phyloP scores from a whole-genome alignment of 208 protist genomes.

The Leishmania arabica region DNA sequence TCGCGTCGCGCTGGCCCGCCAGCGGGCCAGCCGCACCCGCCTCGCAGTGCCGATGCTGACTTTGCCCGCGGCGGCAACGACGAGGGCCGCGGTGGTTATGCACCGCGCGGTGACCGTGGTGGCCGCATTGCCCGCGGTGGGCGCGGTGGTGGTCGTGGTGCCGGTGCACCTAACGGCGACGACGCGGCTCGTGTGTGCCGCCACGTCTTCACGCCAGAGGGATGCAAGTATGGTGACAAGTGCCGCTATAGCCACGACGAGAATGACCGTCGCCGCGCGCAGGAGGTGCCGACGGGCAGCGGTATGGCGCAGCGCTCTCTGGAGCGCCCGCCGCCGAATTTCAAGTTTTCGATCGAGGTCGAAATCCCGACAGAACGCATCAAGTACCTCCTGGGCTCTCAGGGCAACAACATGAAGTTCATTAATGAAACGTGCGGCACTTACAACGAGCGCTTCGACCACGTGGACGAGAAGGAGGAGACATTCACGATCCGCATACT shows the following conservation, averaged over 20 bases:
- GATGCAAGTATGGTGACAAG: slow-evolving; percentile 80
- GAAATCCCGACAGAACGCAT: slow-evolving; percentile 78
- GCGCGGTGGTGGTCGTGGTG: slow-evolving; percentile 35
- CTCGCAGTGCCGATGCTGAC: slow-evolving; percentile 42
- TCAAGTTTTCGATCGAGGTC: slow-evolving; percentile 48
- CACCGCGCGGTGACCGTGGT: slow-evolving; percentile 36
- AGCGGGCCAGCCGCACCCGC: slow-evolving; percentile 38
- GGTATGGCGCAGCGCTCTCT: slow-evolving; percentile 34
- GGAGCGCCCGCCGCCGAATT: slow-evolving; percentile 32
- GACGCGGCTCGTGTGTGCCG: slow-evolving; percentile 57
- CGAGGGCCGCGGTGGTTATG: slow-evolving; percentile 30
- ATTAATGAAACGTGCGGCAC: slow-evolving; percentile 79
- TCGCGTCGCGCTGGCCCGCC: slow-evolving; percentile 39
- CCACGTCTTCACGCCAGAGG: slow-evolving; percentile 65
- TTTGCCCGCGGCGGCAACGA: slow-evolving; percentile 31
- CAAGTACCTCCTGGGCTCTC: slow-evolving; percentile 71
- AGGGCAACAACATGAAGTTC: slow-evolving; percentile 51
- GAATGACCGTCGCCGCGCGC: slow-evolving; percentile 33
- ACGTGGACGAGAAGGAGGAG: slow-evolving; percentile 54
- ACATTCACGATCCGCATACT: slow-evolving; percentile 71
- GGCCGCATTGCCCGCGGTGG: slow-evolving; percentile 32
- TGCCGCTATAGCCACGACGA: slow-evolving; percentile 85
- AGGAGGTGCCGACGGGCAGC: slow-evolving; percentile 24
- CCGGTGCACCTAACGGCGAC: slow-evolving; percentile 16
- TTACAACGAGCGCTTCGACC: slow-evolving; percentile 71